phyloP scores from a whole-genome alignment of 1,284 basidiomycete species.

The Microbotryomycetes sp. region DNA sequence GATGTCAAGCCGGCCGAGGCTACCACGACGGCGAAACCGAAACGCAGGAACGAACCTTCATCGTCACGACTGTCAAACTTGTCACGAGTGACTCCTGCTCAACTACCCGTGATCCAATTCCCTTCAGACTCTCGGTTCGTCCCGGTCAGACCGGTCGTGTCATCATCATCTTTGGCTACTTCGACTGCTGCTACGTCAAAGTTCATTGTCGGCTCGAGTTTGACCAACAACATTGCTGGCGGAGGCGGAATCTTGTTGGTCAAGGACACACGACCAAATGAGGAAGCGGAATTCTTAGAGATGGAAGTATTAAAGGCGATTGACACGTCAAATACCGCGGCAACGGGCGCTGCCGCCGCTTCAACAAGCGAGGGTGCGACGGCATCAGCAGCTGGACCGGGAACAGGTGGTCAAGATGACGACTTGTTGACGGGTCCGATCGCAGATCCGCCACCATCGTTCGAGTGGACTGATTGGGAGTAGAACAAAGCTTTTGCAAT shows the following conservation, averaged over 20 bases:
- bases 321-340: slow-evolving; percentile 38
- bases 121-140: slow-evolving; percentile 69
- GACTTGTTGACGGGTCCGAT: slow-evolving; percentile 51
- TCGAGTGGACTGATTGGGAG: slow-evolving; percentile 49
- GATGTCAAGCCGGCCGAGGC: not conserved
- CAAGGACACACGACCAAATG: slow-evolving; percentile 58
- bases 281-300: slow-evolving; percentile 66
- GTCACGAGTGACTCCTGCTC: slow-evolving; percentile 84
- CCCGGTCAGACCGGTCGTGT: slow-evolving; percentile 71
- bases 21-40: slow-evolving; percentile 38
- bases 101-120: slow-evolving; percentile 78
- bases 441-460: slow-evolving; percentile 65
- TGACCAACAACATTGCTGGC: slow-evolving; percentile 51
- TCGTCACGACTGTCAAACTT: slow-evolving; percentile 78
- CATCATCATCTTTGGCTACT: slow-evolving; percentile 13
- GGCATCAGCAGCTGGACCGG: slow-evolving; percentile 40
- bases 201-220: slow-evolving; percentile 5
- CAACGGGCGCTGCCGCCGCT: slow-evolving; percentile 38
- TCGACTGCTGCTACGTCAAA: slow-evolving; percentile 6
- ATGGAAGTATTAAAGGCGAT: slow-evolving; percentile 45
- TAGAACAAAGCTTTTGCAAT: too few species aligned
- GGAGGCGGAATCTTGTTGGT: slow-evolving; percentile 72
- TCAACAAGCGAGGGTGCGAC: slow-evolving; percentile 17
- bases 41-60: slow-evolving; percentile 59
- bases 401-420: slow-evolving; percentile 58